Percentiles rank a stretch among this genome's conserved stretches.
phyloP scores from a whole-genome alignment of 176 grass and related monocot species.

The barley (Hordeum vulgare) region DNA sequence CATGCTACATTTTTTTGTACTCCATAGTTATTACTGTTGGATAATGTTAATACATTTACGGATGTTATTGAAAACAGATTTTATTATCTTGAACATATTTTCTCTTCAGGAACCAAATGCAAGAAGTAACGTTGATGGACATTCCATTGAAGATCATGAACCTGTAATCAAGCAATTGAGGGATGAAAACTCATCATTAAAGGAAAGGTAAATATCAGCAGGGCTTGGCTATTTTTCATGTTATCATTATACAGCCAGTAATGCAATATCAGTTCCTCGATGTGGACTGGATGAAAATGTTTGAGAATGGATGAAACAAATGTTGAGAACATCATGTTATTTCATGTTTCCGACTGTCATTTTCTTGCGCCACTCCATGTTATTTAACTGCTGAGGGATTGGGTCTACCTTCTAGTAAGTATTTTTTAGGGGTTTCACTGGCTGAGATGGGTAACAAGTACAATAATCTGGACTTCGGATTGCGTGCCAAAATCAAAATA shows the following conservation, averaged over 20 bases:
- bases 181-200: conserved; percentile 66
- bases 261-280: not conserved
- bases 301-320: not conserved
- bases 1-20: not conserved
- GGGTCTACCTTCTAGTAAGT: not conserved
- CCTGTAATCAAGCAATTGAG: conserved; percentile 53
- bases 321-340: not conserved
- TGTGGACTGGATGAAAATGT: not conserved
- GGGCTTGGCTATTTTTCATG: conserved; percentile 1
- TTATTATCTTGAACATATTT: conserved; percentile 19
- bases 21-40: not conserved
- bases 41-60: not conserved
- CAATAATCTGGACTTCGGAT: not conserved
- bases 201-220: conserved; percentile 63
- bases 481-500: not conserved
- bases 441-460: not conserved
- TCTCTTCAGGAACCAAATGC: conserved; percentile 29
- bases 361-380: not conserved
- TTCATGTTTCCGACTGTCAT: not conserved
- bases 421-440: not conserved
- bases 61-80: not conserved
- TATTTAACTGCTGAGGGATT: not conserved
- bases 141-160: conserved; percentile 6
- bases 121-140: conserved; percentile 19
- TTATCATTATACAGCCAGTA: not conserved